Evolutionary conservation across 2,329 filamentous ascomycete genomes (phyloP), one percentile per base, ranked within the genome.

Genomic region (Claviceps paspali): DNA sequence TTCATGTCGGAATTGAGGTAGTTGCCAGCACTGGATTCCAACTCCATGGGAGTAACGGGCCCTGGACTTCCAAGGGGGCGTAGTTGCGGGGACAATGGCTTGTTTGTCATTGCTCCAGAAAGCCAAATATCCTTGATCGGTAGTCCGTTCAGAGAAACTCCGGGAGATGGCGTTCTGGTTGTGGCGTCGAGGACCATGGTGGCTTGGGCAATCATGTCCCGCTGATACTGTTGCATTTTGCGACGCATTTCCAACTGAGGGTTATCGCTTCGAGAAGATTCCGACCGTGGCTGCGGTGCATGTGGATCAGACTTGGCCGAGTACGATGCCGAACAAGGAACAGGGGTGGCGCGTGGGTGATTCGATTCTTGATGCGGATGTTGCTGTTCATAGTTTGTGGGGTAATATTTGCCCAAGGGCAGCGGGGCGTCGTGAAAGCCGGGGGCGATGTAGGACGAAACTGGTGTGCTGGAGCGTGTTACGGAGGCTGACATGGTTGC

Each of bases 341-440:
- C 43, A n/a, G 43, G 41, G 10, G 31, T 19, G n/a, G 42, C 47
- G 12, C 44, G 49, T 5, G 45, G 29, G n/a, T 40, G 12, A 10
- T 29, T 24, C 14, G 36, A 21, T 15, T 38, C 15, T 27, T 6
- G 44, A 44, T 15, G 43, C 51, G 36, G 39, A 10, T 46, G 39
- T 9, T 41, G 35, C 21, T 56, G 59, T 45, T 73, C 68, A 46
- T 74, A 77, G 52, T 76, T 76, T 19, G 70, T 67, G 1, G 73
- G 73, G 41, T 77, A 75, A 47, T 77, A 78, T 53, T 76, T 77
- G 18, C 73, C 73, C 54, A 74, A 60, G 0, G 72, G 68, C 23
- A 73, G 53, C 4, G 61, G 53, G 26, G 53, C 61, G 27, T 64
- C 62, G 35, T 66, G 61, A 27, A 64, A 56, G 2, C 67, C 68